Evolutionary conservation across 108 stramenopile species (phyloP), one percentile per base, ranked within the genome.

Genomic region (Craspedostauros australis): DNA sequence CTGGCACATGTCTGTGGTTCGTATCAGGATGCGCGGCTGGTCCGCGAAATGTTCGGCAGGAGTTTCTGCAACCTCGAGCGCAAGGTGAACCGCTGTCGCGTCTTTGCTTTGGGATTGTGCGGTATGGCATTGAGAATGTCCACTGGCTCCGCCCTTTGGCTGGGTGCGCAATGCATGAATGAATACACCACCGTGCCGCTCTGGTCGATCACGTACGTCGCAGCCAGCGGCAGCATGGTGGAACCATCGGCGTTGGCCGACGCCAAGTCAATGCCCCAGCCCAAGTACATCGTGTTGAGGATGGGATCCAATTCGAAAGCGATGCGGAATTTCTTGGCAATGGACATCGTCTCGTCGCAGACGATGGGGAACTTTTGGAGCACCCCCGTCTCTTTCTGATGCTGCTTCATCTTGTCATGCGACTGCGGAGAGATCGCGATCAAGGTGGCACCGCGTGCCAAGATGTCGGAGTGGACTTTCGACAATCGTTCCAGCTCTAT

Each of bases 351-450:
- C 8, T 12, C 18, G n/a, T 45, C 44, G 12, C 21, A 11, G 21
- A 45, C 11, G 11, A 45, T n/a, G 9, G 44, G 44, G n/a, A 45
- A 45, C 9, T 8, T 19, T n/a, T n/a, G n/a, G n/a, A n/a, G n/a
- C n/a, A n/a, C n/a, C 44, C 9, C 8, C 18, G 21, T 12, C 12
- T 25, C 44, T 19, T 45, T n/a, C 23, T 19, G 44, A 45, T 8
- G 8, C n/a, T n/a, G n/a, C n/a, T n/a, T n/a, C n/a, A n/a, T n/a
- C n/a, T n/a, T n/a, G n/a, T n/a, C n/a, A n/a, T n/a, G n/a, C n/a
- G n/a, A n/a, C 44, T 23, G 11, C 11, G 44, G 44, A 14, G 44
- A 45, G 23, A 45, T 45, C 14, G 44, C 44, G n/a, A 45, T n/a
- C 44, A 45, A n/a, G 11, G 44, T 45, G 12, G 44, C 44, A 12